Conservation (phyloP, 1,284 basidiomycete species). For the Neonothopanus nambi region DNA sequence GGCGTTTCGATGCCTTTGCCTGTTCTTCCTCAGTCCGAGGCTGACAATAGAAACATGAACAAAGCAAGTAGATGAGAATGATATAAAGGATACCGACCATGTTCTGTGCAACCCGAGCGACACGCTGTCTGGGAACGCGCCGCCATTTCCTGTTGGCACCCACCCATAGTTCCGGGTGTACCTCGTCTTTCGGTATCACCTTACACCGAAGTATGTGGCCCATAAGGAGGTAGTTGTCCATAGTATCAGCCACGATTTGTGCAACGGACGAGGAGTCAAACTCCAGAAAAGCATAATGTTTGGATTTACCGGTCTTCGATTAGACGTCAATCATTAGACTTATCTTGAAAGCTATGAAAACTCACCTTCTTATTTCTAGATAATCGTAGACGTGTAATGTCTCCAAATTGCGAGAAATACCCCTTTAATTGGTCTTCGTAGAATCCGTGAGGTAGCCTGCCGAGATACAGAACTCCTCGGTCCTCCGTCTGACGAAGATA, state of each 20-base stretch:
- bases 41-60: conserved; percentile 40
- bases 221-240: conserved; percentile 98
- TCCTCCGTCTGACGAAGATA: conserved; percentile 54
- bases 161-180: conserved; percentile 94
- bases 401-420: conserved; percentile 96
- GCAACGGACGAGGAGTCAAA: conserved; percentile 90
- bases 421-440: conserved; percentile 92
- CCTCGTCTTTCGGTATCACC: conserved; percentile 81
- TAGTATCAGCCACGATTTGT: conserved; percentile 95
- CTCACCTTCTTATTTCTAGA: conserved; percentile 91
- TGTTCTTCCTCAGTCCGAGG: conserved; percentile 76
- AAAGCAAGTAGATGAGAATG: neutral
- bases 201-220: conserved; percentile 92
- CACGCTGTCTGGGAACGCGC: conserved; percentile 70
- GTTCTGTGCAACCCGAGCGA: conserved; percentile 77
- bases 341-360: neutral
- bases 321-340: neutral
- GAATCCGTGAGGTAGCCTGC: conserved; percentile 94
- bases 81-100: conserved; percentile 54
- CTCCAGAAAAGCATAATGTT: conserved; percentile 97
- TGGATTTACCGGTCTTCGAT: conserved; percentile 85
- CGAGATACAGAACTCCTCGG: conserved; percentile 87
- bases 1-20: conserved; percentile 63
- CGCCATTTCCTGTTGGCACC: conserved; percentile 95
- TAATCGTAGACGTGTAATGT: conserved; percentile 84